A percentile compares a stretch with the other conserved stretches of the same genome.
Evolutionary conservation across 2,329 filamentous ascomycete genomes (phyloP).

Genomic region (Alternaria atra): DNA sequence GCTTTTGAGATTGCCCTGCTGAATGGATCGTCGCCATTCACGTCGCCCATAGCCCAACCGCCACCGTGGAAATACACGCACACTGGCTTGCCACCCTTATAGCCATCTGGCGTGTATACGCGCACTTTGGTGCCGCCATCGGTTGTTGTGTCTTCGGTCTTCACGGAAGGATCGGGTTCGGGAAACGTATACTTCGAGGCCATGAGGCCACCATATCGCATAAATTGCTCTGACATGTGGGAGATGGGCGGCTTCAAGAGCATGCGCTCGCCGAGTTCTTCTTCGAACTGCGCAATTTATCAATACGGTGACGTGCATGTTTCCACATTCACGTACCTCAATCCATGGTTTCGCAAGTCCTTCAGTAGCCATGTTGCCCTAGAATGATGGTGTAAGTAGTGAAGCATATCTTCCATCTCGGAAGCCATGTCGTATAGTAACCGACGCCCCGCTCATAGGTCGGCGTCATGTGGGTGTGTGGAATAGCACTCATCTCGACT

Average conservation of each 20-base stretch:
- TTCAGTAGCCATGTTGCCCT: conserved; percentile 19
- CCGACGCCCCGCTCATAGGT: not conserved
- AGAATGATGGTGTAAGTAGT: not conserved
- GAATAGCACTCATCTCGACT: conserved; percentile 6
- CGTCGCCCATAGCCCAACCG: conserved; percentile 50
- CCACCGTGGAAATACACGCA: conserved; percentile 51
- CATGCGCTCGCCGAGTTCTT: conserved; percentile 42
- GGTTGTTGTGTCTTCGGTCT: conserved; percentile 42
- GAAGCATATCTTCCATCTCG: not conserved
- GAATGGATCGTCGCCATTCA: conserved; percentile 45
- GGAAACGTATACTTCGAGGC: conserved; percentile 41
- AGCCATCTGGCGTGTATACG: conserved; percentile 47
- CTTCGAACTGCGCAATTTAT: conserved; percentile 37
- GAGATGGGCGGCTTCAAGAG: conserved; percentile 35
- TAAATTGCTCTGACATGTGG: conserved; percentile 26
- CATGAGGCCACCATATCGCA: conserved; percentile 28
- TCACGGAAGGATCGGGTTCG: conserved; percentile 42
- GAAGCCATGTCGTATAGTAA: not conserved
- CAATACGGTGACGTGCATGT: not conserved
- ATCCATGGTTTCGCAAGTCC: conserved; percentile 42
- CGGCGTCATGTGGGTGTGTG: not conserved
- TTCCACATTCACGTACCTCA: conserved; percentile 23
- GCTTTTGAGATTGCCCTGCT: conserved; percentile 37
- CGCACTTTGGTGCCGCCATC: conserved; percentile 40
- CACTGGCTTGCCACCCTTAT: conserved; percentile 41